Base-by-base conservation (phyloP, 345 rosid species). In the Lagerstroemia speciosa region DNA sequence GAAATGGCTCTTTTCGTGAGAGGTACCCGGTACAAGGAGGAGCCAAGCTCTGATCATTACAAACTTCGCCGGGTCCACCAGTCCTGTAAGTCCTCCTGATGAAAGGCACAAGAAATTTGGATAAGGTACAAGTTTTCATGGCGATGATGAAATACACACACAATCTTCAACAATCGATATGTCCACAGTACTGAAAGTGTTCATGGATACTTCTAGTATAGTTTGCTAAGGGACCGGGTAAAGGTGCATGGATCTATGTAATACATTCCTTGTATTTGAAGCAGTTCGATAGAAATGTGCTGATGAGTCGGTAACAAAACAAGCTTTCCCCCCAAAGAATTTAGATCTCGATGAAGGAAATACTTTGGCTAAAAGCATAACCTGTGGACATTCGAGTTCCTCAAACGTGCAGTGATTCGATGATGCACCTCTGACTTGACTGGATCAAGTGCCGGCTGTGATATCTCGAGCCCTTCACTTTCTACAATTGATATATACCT, bases 1-100 rank as follows among this genome's bases (percentile, higher is more conserved):
- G 0, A 30, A 58, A 30, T 5, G 62, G 40, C 16, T 43, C 24
- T 2, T 66, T 32, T 33, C 32, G 43, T 16, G n/a, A 69, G 62
- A 55, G 71, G 71, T 82, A 87, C 92, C 92, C 92, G 1, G 92
- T 83, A 82, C 92, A 87, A 0, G 92, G 92, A 63, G 92, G 92
- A 41, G 78, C 75, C 43, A 73, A 79, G 55, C 92, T 87, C 19
- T 72, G 72, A 9, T 46, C 36, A 66, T 84, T 69, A 77, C 92
- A 87, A 62, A 78, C 73, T 70, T 66, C 73, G 66, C 79, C 77
- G 19, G 70, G 67, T 68, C 27, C 37, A 60, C 83, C 78, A 31
- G 74, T 74, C 76, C 81, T 85, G 79, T 46, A 83, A 65, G 79
- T 82, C 78, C 92, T 82, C 73, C 92, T 87, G 84, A 61, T 7